Evolutionary conservation across 345 rosid genomes (phyloP), one percentile per base, ranked within the genome.

Genomic region (Mallotus nudiflorus): DNA sequence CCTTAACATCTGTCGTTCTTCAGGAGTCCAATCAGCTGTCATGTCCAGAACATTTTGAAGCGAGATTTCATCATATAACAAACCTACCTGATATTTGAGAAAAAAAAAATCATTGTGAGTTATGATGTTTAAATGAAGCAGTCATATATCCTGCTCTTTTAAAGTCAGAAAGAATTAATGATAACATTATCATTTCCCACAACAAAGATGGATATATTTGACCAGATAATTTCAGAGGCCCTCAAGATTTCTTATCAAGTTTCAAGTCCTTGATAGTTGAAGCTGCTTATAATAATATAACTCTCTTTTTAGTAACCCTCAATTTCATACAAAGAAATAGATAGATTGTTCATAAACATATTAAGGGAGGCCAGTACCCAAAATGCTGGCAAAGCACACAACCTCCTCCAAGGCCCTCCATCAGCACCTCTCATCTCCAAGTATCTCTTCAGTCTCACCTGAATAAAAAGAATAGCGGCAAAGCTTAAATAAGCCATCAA

Each of bases 371-470:
- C 56, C 18, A 72, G 71, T 85, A 96, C 99, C 99, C 99, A 92
- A 78, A 96, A 89, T 65, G 99, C 99, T 48, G 98, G 97, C 75
- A 96, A 78, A 27, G 98, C 99, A 78, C 98, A 90, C 63, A 92
- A 58, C 73, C 96, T 90, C 85, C 99, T 91, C 98, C 97, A 89
- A 49, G 99, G 97, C 77, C 98, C 98, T 82, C 98, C 97, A 87
- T 92, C 99, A 79, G 98, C 97, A 65, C 99, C 99, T 80, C 98
- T 92, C 99, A 96, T 96, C 85, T 96, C 99, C 85, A 96, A 81
- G 83, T 96, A 96, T 65, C 99, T 86, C 90, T 96, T 95, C 70
- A 95, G 80, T 69, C 99, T 86, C 53, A 95, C 99, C 97, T 90
- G 83, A 66, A 77, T 65, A 66, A 50, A 62, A 73, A 42, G 54